Conservation (phyloP, 495 filamentous ascomycete species). For the Pseudoneurospora amorphoporcata region DNA sequence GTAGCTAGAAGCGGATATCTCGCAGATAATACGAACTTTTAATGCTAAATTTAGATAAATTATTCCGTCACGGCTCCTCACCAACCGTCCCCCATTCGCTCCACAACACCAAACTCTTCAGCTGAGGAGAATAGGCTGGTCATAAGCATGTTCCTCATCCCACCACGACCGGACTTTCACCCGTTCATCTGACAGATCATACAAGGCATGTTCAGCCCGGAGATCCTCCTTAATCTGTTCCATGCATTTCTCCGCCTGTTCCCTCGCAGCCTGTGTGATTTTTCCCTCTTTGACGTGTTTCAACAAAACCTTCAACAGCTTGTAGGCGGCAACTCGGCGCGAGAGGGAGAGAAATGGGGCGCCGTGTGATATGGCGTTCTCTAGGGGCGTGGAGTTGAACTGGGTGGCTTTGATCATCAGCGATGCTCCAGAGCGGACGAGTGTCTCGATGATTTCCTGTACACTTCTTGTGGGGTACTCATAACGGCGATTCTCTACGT, state of each 20-base stretch:
- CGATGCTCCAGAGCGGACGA: neutral
- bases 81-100: neutral
- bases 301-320: neutral
- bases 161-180: neutral
- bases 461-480: too few species aligned
- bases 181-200: neutral
- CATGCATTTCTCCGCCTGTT: neutral
- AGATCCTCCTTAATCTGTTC: neutral
- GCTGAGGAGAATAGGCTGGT: neutral
- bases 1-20: too few species aligned
- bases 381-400: neutral
- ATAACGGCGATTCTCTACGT: too few species aligned
- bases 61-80: neutral
- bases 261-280: neutral
- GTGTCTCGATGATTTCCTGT: neutral
- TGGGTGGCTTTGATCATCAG: neutral
- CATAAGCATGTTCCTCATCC: too few species aligned
- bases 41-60: too few species aligned
- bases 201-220: neutral
- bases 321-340: neutral
- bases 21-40: too few species aligned
- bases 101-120: neutral
- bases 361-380: too few species aligned
- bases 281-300: neutral
- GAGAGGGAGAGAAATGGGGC: neutral